Conservation (phyloP, 306 rosid species). For the Rosa rugosa region DNA sequence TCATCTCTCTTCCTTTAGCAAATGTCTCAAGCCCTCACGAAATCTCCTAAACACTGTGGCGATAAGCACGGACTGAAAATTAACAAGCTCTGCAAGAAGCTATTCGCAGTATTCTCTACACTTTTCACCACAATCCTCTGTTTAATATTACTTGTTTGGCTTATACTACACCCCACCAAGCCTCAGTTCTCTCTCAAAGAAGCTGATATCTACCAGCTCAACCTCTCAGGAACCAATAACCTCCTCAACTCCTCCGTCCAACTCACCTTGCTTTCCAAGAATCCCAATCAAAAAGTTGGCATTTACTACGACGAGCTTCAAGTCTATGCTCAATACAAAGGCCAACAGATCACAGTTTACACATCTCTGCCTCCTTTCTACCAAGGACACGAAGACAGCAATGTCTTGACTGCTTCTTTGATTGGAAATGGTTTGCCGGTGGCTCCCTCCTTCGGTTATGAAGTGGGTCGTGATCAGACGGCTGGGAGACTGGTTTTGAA, state of each 20-base stretch:
- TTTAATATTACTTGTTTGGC: slow-evolving; percentile 51
- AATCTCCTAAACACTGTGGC: slow-evolving; percentile 89
- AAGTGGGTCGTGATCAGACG: slow-evolving; percentile 67
- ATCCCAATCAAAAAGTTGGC: slow-evolving; percentile 79
- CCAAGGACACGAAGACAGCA: slow-evolving; percentile 63
- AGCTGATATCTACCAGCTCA: slow-evolving; percentile 69
- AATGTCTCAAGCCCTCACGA: slow-evolving; percentile 62
- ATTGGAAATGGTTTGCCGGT: slow-evolving; percentile 61
- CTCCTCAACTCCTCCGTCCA: slow-evolving; percentile 83
- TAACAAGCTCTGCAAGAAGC: slow-evolving; percentile 59
- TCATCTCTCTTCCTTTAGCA: slow-evolving; percentile 20
- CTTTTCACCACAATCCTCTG: slow-evolving; percentile 51
- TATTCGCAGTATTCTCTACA: slow-evolving; percentile 48
- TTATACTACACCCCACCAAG: slow-evolving; percentile 70
- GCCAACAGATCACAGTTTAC: slow-evolving; percentile 67
- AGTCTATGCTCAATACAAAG: slow-evolving; percentile 68
- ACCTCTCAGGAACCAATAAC: slow-evolving; percentile 48
- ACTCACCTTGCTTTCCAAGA: slow-evolving; percentile 67
- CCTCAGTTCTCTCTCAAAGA: slow-evolving; percentile 76
- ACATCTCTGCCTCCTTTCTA: slow-evolving; percentile 75
- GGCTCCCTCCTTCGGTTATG: slow-evolving; percentile 72
- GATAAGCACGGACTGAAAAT: slow-evolving; percentile 40
- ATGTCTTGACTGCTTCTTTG: slow-evolving; percentile 66
- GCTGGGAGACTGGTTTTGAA: slow-evolving; percentile 58
- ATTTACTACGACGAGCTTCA: slow-evolving; percentile 76